Percentiles rank a stretch among this genome's conserved stretches.
phyloP scores from a whole-genome alignment of 1,284 basidiomycete species.

The Peniophora sp. region DNA sequence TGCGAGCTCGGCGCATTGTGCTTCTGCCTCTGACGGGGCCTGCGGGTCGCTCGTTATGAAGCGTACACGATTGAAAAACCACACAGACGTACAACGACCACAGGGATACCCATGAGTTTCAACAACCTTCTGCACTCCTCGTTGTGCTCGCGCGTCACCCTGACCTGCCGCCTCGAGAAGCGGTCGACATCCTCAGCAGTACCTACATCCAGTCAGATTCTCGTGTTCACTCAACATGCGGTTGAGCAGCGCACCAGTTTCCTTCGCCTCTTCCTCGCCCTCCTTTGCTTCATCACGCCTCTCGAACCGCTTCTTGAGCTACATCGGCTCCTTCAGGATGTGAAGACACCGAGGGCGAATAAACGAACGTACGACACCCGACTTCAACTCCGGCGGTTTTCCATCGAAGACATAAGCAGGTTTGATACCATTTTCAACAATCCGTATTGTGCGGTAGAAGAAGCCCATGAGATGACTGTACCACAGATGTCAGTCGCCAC shows the following conservation, averaged over 20 bases:
- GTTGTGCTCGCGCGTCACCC: conserved; percentile 94
- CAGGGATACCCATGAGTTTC: conserved; percentile 95
- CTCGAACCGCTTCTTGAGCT: conserved; percentile 93
- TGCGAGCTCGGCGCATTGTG: conserved; percentile 96
- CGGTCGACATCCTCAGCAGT: conserved; percentile 91
- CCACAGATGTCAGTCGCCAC: background rate
- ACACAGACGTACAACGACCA: conserved; percentile 61
- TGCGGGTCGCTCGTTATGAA: conserved; percentile 22
- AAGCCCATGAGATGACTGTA: conserved; percentile 92
- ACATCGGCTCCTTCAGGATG: background rate
- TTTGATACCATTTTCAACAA: conserved; percentile 99
- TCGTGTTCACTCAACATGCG: background rate
- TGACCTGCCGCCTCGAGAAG: conserved; percentile 86
- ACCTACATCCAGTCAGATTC: conserved; percentile 28
- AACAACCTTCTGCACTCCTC: conserved; percentile 89
- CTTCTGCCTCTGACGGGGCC: conserved; percentile 98
- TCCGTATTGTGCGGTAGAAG: conserved; percentile 95
- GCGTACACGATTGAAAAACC: background rate
- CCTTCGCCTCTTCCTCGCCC: conserved; percentile 93
- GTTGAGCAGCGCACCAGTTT: conserved; percentile 50
- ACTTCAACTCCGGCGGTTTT: conserved; percentile 95
- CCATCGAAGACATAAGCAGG: conserved; percentile 99
- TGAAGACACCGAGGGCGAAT: background rate
- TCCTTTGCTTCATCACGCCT: conserved; percentile 89
- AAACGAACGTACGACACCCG: conserved; percentile 74